Evolutionary conservation across 2,329 filamentous ascomycete species (phyloP).

Genomic region (Pseudogymnoascus sp.): DNA sequence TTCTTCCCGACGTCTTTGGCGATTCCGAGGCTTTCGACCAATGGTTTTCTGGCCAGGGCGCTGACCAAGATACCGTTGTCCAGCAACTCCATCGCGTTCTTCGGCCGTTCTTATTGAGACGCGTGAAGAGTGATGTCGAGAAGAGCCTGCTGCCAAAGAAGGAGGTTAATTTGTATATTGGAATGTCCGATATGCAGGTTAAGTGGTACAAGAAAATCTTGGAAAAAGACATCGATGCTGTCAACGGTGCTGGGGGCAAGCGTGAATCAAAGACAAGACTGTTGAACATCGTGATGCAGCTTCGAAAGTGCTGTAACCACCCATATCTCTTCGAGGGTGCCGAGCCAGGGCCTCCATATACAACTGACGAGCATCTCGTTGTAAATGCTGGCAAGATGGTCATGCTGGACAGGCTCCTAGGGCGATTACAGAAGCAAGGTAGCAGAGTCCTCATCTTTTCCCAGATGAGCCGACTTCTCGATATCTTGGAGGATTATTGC

Average conservation of each 20-base stretch:
- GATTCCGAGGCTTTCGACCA: slow-evolving; percentile 95
- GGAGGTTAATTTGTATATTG: slow-evolving; percentile 92
- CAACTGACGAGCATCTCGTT: slow-evolving; percentile 91
- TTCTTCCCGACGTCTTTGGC: slow-evolving; percentile 96
- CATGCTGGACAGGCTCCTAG: slow-evolving; percentile 85
- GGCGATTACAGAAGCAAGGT: slow-evolving; percentile 73
- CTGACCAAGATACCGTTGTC: slow-evolving; percentile 90
- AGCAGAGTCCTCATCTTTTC: slow-evolving; percentile 98
- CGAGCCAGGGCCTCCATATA: slow-evolving; percentile 94
- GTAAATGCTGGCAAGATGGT: slow-evolving; percentile 96
- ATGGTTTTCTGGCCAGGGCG: slow-evolving; percentile 89
- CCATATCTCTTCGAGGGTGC: slow-evolving; percentile 97
- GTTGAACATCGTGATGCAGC: slow-evolving; percentile 98
- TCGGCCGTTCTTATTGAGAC: slow-evolving; percentile 84
- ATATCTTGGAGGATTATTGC: slow-evolving; percentile 97
- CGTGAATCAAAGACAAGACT: slow-evolving; percentile 95
- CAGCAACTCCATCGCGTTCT: slow-evolving; percentile 91
- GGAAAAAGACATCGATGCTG: slow-evolving; percentile 97
- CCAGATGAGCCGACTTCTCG: slow-evolving; percentile 94
- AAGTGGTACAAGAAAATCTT: slow-evolving; percentile 99
- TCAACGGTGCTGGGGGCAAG: slow-evolving; percentile 93
- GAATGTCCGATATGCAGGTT: slow-evolving; percentile 98
- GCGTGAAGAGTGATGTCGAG: slow-evolving; percentile 95
- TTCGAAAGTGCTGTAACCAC: slow-evolving; percentile 98
- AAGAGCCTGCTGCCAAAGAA: slow-evolving; percentile 97